Evolutionary conservation across 1,139 yeast species (phyloP).

Genomic region (Diutina scorzettiae): DNA sequence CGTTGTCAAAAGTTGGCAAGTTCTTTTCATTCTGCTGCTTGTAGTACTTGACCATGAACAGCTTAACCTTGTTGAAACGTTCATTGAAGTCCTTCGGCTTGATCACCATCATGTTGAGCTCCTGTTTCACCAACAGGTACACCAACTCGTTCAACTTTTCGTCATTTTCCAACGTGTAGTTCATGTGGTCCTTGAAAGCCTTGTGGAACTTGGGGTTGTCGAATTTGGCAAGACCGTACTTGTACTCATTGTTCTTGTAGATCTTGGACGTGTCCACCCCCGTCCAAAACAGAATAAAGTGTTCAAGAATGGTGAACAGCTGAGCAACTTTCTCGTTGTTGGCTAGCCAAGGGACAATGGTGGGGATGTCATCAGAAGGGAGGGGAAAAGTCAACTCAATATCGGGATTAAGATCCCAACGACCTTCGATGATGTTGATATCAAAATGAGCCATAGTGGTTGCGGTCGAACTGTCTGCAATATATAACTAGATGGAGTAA

Average conservation of each 20-base stretch:
- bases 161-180: slow-evolving; percentile 23
- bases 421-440: slow-evolving; percentile 25
- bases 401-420: slow-evolving; percentile 21
- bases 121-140: slow-evolving; percentile 26
- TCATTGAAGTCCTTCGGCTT: slow-evolving; percentile 21
- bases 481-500: too few species aligned
- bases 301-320: slow-evolving; percentile 21
- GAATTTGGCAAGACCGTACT: slow-evolving; percentile 24
- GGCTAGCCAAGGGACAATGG: slow-evolving; percentile 15
- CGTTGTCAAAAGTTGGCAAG: slow-evolving; percentile 21
- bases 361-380: slow-evolving; percentile 25
- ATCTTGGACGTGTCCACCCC: slow-evolving; percentile 16
- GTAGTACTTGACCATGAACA: slow-evolving; percentile 29
- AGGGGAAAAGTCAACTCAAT: slow-evolving; percentile 28
- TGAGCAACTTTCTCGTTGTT: slow-evolving; percentile 18
- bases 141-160: slow-evolving; percentile 27
- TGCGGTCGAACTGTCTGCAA: not conserved
- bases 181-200: slow-evolving; percentile 21
- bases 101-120: slow-evolving; percentile 29
- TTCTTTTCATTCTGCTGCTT: slow-evolving; percentile 24
- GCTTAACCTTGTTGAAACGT: slow-evolving; percentile 27
- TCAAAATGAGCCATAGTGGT: slow-evolving; percentile 11
- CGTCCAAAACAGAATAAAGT: slow-evolving; percentile 22
- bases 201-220: slow-evolving; percentile 17
- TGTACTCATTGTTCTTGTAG: slow-evolving; percentile 25